Conservation (phyloP, 1,139 yeast genomes). For the Yamadazyma kanchanaburiensis region DNA sequence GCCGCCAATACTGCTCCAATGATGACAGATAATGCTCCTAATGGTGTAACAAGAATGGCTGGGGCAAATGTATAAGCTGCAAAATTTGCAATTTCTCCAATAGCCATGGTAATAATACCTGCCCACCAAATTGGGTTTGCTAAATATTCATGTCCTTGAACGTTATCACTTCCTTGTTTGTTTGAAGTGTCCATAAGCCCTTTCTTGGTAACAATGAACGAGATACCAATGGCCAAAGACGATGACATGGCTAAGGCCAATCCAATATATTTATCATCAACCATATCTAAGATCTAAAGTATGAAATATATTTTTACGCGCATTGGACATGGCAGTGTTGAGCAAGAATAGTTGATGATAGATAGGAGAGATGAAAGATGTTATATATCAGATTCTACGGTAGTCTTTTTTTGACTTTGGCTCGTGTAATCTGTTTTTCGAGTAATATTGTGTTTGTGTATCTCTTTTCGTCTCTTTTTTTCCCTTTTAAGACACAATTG, state of each 20-base stretch:
- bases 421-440: too few species aligned
- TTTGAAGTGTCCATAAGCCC: slow-evolving; percentile 75
- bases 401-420: not conserved
- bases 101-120: slow-evolving; percentile 86
- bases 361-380: too few species aligned
- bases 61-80: slow-evolving; percentile 97
- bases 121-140: slow-evolving; percentile 95
- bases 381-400: too few species aligned
- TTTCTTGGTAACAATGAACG: slow-evolving; percentile 85
- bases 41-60: slow-evolving; percentile 86
- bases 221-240: slow-evolving; percentile 86
- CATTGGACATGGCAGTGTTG: too few species aligned
- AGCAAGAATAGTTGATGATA: too few species aligned
- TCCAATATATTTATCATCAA: slow-evolving; percentile 86
- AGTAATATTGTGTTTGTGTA: too few species aligned
- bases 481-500: not conserved
- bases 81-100: slow-evolving; percentile 89
- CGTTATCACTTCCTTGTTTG: slow-evolving; percentile 57
- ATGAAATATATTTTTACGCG: too few species aligned
- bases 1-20: slow-evolving; percentile 92
- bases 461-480: not conserved
- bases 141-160: slow-evolving; percentile 71
- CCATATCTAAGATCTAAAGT: too few species aligned
- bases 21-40: slow-evolving; percentile 87
- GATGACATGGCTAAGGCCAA: slow-evolving; percentile 85